phyloP scores from a whole-genome alignment of 2,329 filamentous ascomycete species.

The Xylaria sp. region DNA sequence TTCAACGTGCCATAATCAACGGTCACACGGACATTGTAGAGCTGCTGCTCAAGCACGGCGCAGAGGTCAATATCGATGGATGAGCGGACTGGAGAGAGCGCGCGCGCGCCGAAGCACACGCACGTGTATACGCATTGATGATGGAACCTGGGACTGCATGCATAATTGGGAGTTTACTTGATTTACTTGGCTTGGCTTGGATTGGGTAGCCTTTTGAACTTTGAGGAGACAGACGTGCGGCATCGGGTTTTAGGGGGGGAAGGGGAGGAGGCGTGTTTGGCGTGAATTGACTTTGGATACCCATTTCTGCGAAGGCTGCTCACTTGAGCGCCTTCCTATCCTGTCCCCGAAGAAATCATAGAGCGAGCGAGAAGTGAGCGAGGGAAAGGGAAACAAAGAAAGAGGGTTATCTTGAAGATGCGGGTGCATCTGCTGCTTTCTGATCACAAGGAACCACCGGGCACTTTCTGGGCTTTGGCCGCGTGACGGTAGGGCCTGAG shows the following conservation, averaged over 20 bases:
- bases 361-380: too few relatives aligned
- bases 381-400: too few relatives aligned
- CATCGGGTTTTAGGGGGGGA: constrained; percentile 23
- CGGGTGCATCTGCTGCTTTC: constrained; percentile 22
- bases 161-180: constrained; percentile 37
- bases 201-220: constrained; percentile 18
- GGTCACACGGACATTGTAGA: constrained; percentile 43
- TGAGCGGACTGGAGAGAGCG: constrained; percentile 25
- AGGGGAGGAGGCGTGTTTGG: too few relatives aligned
- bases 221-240: constrained; percentile 3
- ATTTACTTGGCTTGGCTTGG: constrained; percentile 27
- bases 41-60: constrained; percentile 41
- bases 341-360: constrained; percentile 25
- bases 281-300: constrained; percentile 39
- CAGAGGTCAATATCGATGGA: constrained; percentile 37
- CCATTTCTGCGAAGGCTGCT: constrained; percentile 34
- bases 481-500: constrained; percentile 10
- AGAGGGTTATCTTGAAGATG: constrained; percentile 20
- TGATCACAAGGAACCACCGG: constrained; percentile 16
- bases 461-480: not conserved
- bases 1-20: constrained; percentile 43
- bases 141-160: constrained; percentile 32
- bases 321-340: constrained; percentile 36
- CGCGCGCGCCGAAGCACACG: constrained; percentile 19
- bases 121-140: constrained; percentile 35